Base-by-base conservation (phyloP, 129 eudicot species). In the Artemisia argyi region DNA sequence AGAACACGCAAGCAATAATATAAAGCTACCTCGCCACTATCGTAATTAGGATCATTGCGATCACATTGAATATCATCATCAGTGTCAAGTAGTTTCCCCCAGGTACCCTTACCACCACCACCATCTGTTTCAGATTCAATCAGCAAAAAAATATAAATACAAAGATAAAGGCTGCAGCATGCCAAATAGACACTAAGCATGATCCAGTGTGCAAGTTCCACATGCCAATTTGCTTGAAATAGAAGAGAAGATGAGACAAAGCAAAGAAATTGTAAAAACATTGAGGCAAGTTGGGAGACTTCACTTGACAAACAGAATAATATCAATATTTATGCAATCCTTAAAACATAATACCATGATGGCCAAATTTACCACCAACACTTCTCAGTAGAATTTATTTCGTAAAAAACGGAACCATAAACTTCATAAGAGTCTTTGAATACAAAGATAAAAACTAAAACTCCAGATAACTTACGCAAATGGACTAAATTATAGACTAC, bases 21-120 rank as follows among this genome's bases (percentile, higher is more conserved):
- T 39, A 39, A 39, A 67, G 50, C 74, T 78, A 90, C 98, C 98
- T 94, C 98, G 59, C 92, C 97, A 59, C 98, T 94, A 83, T 94
- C 98, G 35, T 94, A 94, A 82, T 90, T 94, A 13, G 98, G 97
- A 70, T 94, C 98, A 65, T 94, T 94, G 24, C 86, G 85, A 75
- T 94, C 98, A 42, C 90, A 69, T 64, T 77, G 89, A 66, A 89
- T 24, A 61, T 83, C 97, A 51, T 82, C 87, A 62, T 80, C 92
- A 73, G 97, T 94, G 78, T 94, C 98, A 6, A 94, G 96, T 64
- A 87, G 69, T 72, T 86, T 94, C 61, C 98, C 98, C 98, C 98
- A 94, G n/a, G 97, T 94, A 42, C 97, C 98, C 84, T 94, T 94
- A 5, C 97, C 97, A 20, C 98, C 98, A 39, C 81, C 98, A 15